Base-by-base conservation (phyloP, 495 filamentous ascomycete species). In the Penicillium riverlandense region DNA sequence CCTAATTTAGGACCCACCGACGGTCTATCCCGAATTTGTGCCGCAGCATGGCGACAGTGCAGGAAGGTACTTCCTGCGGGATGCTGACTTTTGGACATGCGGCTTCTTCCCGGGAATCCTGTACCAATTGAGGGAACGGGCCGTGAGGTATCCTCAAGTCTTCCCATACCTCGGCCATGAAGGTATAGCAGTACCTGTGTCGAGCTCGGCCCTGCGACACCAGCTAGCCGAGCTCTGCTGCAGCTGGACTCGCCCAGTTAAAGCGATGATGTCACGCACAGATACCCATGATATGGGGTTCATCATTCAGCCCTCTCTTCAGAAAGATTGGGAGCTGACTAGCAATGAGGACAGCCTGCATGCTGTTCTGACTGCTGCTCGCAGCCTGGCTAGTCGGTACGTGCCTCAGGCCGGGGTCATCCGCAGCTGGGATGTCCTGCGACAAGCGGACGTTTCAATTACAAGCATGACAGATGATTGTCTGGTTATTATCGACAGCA, bases 221-320 rank as follows among this genome's bases (percentile, higher is more conserved):
- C 10, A 41, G 35, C 35, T 59, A 1, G 41, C 15, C 28, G 35
- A 35, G 1, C 34, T 60, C 2, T 51, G 50, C 22, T 43, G 42
- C 0, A 33, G 12, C 1, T 61, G 57, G 57, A 38, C 48, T 8
- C 32, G 29, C 7, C 47, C 50, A 3, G 36, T 61, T 11, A 43
- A 57, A 10, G 22, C 38, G 9, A 61, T 57, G 54, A 35, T 40
- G 6, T 29, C 40, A n/a, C 55, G 60, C 11, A 69, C 53, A 12
- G 64, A 69, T 29, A 73, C 67, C 0, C 70, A 75, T 44, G 71
- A 73, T 45, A 50, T 75, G 40, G 62, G 66, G 0, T 72, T 75
- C 49, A 73, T 73, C 37, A 60, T 73, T 29, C 52, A 62, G 31
- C 57, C 57, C 6, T 53, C 54, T 15, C 38, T 58, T 16, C 47